phyloP scores from a whole-genome alignment of 768 basidiomycete species.

The Lactarius akahatsu region DNA sequence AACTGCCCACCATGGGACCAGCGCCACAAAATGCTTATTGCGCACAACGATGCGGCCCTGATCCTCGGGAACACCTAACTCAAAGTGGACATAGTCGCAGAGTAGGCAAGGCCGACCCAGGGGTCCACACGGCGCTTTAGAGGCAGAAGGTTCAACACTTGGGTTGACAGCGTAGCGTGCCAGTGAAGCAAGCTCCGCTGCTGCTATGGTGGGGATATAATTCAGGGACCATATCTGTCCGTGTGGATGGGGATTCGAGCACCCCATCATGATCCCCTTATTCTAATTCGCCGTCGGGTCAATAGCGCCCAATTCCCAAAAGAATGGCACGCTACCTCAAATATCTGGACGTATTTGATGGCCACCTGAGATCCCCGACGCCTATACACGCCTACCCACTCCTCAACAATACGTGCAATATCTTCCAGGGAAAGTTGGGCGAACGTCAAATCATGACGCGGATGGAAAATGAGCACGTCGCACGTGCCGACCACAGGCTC shows the following conservation, averaged over 20 bases:
- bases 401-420: slow-evolving; percentile 62
- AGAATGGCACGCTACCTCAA: slow-evolving; percentile 56
- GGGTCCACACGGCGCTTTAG: slow-evolving; percentile 56
- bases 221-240: slow-evolving; percentile 87
- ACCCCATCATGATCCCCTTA: slow-evolving; percentile 94
- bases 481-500: slow-evolving; percentile 78
- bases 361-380: slow-evolving; percentile 60
- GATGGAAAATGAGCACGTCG: slow-evolving; percentile 86
- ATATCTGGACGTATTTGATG: slow-evolving; percentile 83
- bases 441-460: slow-evolving; percentile 82
- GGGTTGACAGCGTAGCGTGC: slow-evolving; percentile 45
- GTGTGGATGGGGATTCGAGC: slow-evolving; percentile 92
- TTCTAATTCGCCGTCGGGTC: slow-evolving; percentile 49
- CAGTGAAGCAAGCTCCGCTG: slow-evolving; percentile 62
- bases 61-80: slow-evolving; percentile 45
- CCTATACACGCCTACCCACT: slow-evolving; percentile 70
- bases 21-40: slow-evolving; percentile 75
- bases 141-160: slow-evolving; percentile 38
- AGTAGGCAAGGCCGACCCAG: slow-evolving; percentile 65
- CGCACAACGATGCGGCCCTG: slow-evolving; percentile 64
- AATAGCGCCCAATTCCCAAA: neutral
- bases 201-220: slow-evolving; percentile 64
- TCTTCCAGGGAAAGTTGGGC: slow-evolving; percentile 59
- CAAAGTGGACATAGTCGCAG: slow-evolving; percentile 75
- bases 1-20: slow-evolving; percentile 94